Evolutionary conservation across 768 basidiomycete species (phyloP).

Genomic region (Punctularia strigosozonata): DNA sequence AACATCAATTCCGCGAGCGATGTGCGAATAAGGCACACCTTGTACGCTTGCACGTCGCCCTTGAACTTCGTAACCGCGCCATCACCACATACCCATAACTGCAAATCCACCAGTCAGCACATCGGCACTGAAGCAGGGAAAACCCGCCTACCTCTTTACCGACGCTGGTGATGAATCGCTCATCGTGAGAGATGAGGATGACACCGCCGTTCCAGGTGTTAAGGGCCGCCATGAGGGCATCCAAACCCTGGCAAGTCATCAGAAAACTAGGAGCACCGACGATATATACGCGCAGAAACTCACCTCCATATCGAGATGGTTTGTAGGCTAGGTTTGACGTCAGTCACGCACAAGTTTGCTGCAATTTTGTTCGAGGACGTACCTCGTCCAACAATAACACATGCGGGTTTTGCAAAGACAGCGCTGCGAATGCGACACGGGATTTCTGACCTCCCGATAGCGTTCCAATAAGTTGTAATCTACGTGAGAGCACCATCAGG

Average conservation of each 20-base stretch:
- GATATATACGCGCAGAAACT: no score
- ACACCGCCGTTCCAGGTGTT: slow-evolving; percentile 82
- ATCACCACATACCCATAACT: slow-evolving; percentile 93
- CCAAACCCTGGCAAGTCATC: slow-evolving; percentile 63
- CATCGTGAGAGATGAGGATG: slow-evolving; percentile 92
- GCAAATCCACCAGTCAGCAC: slow-evolving; percentile 2
- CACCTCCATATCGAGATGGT: slow-evolving; percentile 92
- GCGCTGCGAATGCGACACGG: slow-evolving; percentile 82
- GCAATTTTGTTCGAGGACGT: slow-evolving; percentile 11
- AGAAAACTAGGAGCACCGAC: no score
- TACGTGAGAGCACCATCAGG: slow-evolving; percentile 13
- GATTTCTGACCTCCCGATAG: slow-evolving; percentile 94
- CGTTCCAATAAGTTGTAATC: slow-evolving; percentile 82
- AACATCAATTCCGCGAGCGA: slow-evolving; percentile 6
- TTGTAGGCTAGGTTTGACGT: slow-evolving; percentile 55
- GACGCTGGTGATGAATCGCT: slow-evolving; percentile 86
- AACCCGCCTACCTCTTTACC: slow-evolving; percentile 55
- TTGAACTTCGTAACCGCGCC: slow-evolving; percentile 71
- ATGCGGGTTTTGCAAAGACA: slow-evolving; percentile 84
- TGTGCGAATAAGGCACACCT: slow-evolving; percentile 32
- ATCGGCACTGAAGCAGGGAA: background rate
- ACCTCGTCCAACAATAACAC: slow-evolving; percentile 92
- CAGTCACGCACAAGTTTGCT: slow-evolving; percentile 3
- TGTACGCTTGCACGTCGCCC: slow-evolving; percentile 88
- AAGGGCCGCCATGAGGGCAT: slow-evolving; percentile 83